Conservation (phyloP, 2,329 filamentous ascomycete species). For the Paracorniculantispora psalliotae region DNA sequence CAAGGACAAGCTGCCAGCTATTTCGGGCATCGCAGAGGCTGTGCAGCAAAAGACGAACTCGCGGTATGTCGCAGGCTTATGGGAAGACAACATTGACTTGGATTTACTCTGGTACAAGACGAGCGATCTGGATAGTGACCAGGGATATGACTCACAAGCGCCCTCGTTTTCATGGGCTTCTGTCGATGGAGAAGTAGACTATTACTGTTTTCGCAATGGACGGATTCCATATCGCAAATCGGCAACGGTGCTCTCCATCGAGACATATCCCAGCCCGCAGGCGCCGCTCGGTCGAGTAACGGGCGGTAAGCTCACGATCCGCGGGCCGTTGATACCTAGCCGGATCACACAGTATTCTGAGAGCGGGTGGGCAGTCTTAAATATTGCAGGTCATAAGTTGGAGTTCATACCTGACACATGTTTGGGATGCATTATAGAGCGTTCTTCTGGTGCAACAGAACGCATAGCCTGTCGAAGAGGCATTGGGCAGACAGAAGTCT, state of each 20-base stretch:
- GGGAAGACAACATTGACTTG: slow-evolving; percentile 22
- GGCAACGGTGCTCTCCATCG: slow-evolving; percentile 14
- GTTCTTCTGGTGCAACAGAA: background rate
- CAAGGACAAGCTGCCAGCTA: slow-evolving; percentile 24
- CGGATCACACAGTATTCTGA: background rate
- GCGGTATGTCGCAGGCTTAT: slow-evolving; percentile 26
- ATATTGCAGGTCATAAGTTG: background rate
- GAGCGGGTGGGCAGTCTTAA: background rate
- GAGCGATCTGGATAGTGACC: background rate
- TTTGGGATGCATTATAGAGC: background rate
- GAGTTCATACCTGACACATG: background rate
- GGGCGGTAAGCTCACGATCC: background rate
- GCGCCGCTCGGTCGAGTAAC: background rate
- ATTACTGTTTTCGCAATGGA: slow-evolving; percentile 21
- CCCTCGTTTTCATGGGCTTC: slow-evolving; percentile 24
- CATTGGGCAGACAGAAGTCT: background rate
- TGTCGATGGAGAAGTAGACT: slow-evolving; percentile 20
- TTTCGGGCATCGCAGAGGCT: slow-evolving; percentile 24
- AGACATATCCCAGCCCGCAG: background rate
- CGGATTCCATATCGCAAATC: slow-evolving; percentile 15
- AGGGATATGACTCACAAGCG: slow-evolving; percentile 12
- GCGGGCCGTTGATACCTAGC: background rate
- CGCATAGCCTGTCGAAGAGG: background rate
- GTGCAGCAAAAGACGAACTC: slow-evolving; percentile 19
- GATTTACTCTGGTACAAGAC: slow-evolving; percentile 21